Conservation (phyloP, 345 rosid genomes). For the Raphanus sativus region DNA sequence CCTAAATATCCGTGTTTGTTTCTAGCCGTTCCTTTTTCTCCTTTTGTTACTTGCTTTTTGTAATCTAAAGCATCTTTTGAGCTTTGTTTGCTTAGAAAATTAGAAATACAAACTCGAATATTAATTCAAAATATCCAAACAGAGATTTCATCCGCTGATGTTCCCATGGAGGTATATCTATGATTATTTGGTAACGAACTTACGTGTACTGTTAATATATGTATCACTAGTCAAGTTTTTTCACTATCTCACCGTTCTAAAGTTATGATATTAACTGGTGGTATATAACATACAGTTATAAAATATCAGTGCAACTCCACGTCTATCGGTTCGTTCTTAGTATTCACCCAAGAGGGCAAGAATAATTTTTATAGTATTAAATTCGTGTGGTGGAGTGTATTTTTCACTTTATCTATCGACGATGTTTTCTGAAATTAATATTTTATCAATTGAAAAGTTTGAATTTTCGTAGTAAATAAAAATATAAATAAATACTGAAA, state of each 20-base stretch:
- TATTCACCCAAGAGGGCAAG: background rate
- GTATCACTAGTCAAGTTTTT: background rate
- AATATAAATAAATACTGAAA: background rate
- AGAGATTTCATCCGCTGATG: background rate
- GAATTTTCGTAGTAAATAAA: background rate
- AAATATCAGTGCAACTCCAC: background rate
- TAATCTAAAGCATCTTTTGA: background rate
- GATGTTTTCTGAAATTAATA: background rate
- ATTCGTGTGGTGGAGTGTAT: background rate
- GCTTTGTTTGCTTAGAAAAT: background rate
- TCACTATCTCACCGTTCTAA: background rate
- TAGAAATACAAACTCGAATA: background rate
- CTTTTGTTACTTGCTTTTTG: constrained; percentile 21
- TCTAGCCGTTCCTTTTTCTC: constrained; percentile 37
- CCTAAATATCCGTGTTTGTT: constrained; percentile 43
- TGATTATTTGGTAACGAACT: background rate
- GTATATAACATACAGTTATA: background rate
- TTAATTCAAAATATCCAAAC: background rate
- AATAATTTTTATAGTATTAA: background rate
- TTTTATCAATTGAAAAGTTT: background rate
- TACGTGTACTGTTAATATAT: background rate
- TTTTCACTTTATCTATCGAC: background rate
- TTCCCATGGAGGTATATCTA: background rate
- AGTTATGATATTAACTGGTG: background rate
- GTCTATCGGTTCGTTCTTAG: background rate